Conservation (phyloP, 441 rosid genomes). For the Kokia cookei region DNA sequence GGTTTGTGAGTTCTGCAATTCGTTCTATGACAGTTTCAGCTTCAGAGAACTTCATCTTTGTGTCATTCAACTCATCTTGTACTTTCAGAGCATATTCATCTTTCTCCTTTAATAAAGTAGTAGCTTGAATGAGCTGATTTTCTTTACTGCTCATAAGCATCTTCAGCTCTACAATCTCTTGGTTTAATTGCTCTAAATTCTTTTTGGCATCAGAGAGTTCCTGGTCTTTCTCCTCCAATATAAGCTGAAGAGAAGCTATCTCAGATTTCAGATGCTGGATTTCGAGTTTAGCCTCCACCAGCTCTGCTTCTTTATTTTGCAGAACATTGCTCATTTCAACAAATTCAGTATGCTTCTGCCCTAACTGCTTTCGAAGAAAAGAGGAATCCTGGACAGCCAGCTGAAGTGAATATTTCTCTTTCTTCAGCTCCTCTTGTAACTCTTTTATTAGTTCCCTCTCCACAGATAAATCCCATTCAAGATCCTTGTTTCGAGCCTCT, state of each 20-base stretch:
- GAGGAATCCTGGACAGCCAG: conserved; percentile 46
- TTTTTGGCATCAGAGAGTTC: conserved; percentile 51
- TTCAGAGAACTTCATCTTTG: conserved; percentile 50
- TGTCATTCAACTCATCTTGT: conserved; percentile 45
- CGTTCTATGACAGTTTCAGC: conserved; percentile 58
- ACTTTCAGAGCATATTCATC: conserved; percentile 48
- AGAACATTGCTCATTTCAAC: conserved; percentile 45
- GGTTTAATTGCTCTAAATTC: conserved; percentile 50
- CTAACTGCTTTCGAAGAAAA: conserved; percentile 41
- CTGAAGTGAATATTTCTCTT: conserved; percentile 45
- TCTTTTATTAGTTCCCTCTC: conserved; percentile 49
- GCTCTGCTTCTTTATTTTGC: conserved; percentile 49
- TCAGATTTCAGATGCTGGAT: conserved; percentile 71
- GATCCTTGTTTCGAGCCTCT: conserved; percentile 63
- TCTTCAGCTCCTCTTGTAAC: conserved; percentile 44
- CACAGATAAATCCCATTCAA: conserved; percentile 43
- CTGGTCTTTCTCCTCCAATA: conserved; percentile 58
- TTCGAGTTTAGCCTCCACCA: conserved; percentile 84
- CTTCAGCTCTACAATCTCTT: conserved; percentile 58
- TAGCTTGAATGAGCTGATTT: conserved; percentile 51
- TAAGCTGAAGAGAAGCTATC: conserved; percentile 54
- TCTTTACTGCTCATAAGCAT: conserved; percentile 51
- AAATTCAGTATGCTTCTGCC: conserved; percentile 43
- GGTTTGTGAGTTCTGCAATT: conserved; percentile 54
- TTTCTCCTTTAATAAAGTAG: conserved; percentile 58